phyloP scores from a whole-genome alignment of 2,329 filamentous ascomycete species.

The Decorospora gaudefroyi region DNA sequence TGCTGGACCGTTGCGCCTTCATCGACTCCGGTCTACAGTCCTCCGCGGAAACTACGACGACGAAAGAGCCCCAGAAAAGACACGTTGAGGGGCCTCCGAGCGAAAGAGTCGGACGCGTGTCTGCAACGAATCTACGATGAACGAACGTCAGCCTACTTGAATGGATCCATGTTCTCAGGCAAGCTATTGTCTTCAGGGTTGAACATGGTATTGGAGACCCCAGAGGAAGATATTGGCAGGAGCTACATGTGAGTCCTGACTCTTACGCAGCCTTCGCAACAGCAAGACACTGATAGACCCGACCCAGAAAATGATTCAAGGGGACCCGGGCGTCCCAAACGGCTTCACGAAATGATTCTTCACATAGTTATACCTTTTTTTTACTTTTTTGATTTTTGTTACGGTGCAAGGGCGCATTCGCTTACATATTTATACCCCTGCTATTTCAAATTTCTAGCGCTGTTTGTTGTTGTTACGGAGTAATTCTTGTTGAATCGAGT shows the following conservation, averaged over 20 bases:
- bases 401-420: conserved; percentile 12
- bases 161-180: not conserved
- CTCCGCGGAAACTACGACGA: conserved; percentile 20
- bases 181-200: not conserved
- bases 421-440: too few species aligned
- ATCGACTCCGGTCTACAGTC: conserved; percentile 15
- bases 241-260: conserved; percentile 4
- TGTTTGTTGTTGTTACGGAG: too few species aligned
- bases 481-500: too few species aligned
- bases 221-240: not conserved
- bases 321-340: conserved; percentile 4
- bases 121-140: conserved; percentile 40
- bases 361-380: too few species aligned
- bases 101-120: conserved; percentile 43
- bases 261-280: not conserved
- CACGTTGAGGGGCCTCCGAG: conserved; percentile 39
- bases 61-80: conserved; percentile 35
- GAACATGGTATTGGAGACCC: not conserved
- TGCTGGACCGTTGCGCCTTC: conserved; percentile 15
- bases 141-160: conserved; percentile 36
- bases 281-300: not conserved
- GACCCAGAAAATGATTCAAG: conserved; percentile 7
- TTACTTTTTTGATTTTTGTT: too few species aligned
- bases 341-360: conserved; percentile 10
- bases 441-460: too few species aligned